Base-by-base conservation (phyloP, 495 filamentous ascomycete species). In the Penicillium canescens region DNA sequence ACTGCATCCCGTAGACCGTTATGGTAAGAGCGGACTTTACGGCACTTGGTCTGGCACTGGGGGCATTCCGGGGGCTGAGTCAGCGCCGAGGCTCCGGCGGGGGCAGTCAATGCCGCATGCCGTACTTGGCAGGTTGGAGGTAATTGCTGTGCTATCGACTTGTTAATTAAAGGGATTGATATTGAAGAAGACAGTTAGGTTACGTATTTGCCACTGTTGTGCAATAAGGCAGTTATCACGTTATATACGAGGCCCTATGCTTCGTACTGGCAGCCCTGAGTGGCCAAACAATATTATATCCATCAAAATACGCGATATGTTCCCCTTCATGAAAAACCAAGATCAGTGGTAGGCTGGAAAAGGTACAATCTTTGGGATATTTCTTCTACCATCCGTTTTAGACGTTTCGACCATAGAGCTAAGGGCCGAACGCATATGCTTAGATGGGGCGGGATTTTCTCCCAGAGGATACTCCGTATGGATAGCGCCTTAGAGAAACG, bases 361-460 rank as follows among this genome's bases (percentile, higher is more conserved):
- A 44, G 24, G 42, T 16, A 26, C 28, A 35, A 46, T 16, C 43
- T 42, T 54, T 40, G 52, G 43, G 39, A 36, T 4, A 34, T 4
- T 63, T 62, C 48, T 73, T 91, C 76, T 91, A 71, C 88, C 88
- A 91, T 86, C 82, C 73, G 78, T 77, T 88, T 85, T 91, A 91
- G 87, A 86, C 50, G 85, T 82, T 80, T 77, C 72, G 80, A 78
- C 81, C 81, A 88, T 75, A 75, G 80, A 65, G 59, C 57, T 50
- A 59, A 28, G n/a, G 62, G 46, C 54, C 63, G 66, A 62, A 67
- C 59, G 64, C 63, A 66, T 62, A 91, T 91, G 87, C 87, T 82
- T 66, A 69, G 66, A 77, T 78, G 77, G 72, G 60, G 37, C 52
- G 20, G 21, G 41, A 33, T 35, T 38, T 38, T 34, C 26, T 21